These are phyloP conservation scores for Pisolithus marmoratus DNA, from an alignment of 768 basidiomycete species.

Conservation along the genomic window DNA sequence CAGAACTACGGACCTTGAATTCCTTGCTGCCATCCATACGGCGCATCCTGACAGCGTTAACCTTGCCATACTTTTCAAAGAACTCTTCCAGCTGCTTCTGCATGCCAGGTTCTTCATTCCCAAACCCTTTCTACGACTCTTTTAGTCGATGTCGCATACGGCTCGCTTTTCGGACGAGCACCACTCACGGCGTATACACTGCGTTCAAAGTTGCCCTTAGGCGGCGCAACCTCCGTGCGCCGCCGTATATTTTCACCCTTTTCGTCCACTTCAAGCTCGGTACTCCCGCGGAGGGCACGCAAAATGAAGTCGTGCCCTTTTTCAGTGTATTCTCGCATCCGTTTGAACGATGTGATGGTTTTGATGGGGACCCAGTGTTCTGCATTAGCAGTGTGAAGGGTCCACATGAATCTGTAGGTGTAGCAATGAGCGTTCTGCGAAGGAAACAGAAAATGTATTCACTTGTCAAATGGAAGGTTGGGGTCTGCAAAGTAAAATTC, in stretches of 20 bases:
- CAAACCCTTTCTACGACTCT: conserved; percentile 76
- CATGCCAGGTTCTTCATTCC: conserved; percentile 53
- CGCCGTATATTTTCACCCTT: conserved; percentile 70
- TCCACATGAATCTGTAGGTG: conserved; percentile 83
- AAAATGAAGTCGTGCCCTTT: conserved; percentile 66
- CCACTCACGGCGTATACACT: conserved; percentile 83
- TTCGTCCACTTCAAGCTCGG: conserved; percentile 68
- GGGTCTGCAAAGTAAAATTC: conserved; percentile 96
- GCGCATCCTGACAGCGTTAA: conserved; percentile 84
- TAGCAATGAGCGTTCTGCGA: not conserved
- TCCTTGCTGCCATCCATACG: conserved; percentile 70
- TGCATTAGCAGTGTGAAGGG: conserved; percentile 69
- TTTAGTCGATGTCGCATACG: not conserved
- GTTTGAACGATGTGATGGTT: conserved; percentile 89
- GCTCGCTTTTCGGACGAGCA: not conserved
- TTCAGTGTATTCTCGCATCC: conserved; percentile 71
- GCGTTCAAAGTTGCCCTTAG: conserved; percentile 73
- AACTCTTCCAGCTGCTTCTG: conserved; percentile 76
- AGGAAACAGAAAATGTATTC: conserved; percentile 10
- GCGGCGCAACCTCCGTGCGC: conserved; percentile 67
- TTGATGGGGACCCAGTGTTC: conserved; percentile 90
- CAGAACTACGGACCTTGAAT: conserved; percentile 65
- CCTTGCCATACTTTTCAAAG: conserved; percentile 70
- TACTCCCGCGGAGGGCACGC: conserved; percentile 51
- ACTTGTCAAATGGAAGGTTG: conserved; percentile 93